These are phyloP conservation scores for Naganishia friedmannii DNA, from an alignment of 768 basidiomycete species.

Conservation along the genomic window DNA sequence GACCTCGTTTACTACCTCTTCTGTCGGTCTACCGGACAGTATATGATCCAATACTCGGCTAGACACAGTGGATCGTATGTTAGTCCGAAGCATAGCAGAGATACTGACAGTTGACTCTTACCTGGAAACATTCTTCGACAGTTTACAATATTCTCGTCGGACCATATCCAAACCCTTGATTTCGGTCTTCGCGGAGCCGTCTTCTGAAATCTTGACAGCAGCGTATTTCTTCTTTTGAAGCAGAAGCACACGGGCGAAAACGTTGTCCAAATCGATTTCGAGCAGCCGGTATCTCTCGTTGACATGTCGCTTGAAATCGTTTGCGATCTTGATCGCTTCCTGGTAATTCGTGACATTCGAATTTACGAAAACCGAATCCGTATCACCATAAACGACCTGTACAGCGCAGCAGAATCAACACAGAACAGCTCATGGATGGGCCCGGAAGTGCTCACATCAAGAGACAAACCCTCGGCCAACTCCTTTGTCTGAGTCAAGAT, in stretches of 20 bases:
- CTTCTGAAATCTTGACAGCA: constrained; percentile 88
- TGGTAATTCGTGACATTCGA: constrained; percentile 84
- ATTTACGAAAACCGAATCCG: constrained; percentile 97
- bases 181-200: constrained; percentile 69
- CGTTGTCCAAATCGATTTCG: constrained; percentile 91
- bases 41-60: constrained; percentile 89
- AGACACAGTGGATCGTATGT: not conserved
- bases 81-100: not conserved
- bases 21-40: constrained; percentile 83
- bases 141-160: constrained; percentile 83
- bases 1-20: constrained; percentile 81
- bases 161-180: constrained; percentile 99
- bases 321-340: constrained; percentile 86
- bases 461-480: constrained; percentile 79
- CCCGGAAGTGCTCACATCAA: constrained; percentile 67
- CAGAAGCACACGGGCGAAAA: constrained; percentile 86
- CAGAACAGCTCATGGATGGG: constrained; percentile 66
- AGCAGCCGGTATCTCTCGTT: constrained; percentile 93
- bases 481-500: constrained; percentile 91
- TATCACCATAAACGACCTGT: constrained; percentile 97
- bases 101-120: constrained; percentile 54
- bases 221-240: constrained; percentile 99
- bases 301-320: constrained; percentile 88
- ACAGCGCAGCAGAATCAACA: constrained; percentile 48
- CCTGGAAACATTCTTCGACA: constrained; percentile 92